phyloP scores from a whole-genome alignment of 805 yeast genomes.

The Spathaspora gorwiae region DNA sequence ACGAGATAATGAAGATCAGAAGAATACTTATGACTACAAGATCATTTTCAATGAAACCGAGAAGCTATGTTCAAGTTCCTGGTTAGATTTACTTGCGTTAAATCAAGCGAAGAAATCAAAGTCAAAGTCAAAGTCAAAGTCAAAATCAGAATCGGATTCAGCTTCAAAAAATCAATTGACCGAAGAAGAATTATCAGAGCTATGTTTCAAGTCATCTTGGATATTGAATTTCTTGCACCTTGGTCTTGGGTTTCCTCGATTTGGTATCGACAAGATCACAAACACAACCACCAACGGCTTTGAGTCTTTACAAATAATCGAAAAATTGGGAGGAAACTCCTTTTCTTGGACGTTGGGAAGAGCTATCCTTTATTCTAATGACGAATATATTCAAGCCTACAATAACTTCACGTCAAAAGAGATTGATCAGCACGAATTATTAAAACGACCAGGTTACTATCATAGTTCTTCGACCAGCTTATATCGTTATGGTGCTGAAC shows the following conservation, averaged over 20 bases:
- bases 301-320: constrained; percentile 41
- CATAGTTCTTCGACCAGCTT: constrained; percentile 45
- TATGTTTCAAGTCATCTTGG: constrained; percentile 64
- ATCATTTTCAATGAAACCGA: constrained; percentile 41
- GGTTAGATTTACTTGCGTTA: constrained; percentile 31
- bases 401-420: constrained; percentile 22
- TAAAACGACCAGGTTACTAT: constrained; percentile 42
- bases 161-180: constrained; percentile 22
- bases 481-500: constrained; percentile 53
- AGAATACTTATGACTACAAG: constrained; percentile 40
- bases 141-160: no score
- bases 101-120: constrained; percentile 20
- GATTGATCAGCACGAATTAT: neutral
- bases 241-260: constrained; percentile 56
- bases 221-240: constrained; percentile 52
- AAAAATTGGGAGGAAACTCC: constrained; percentile 37
- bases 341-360: constrained; percentile 58
- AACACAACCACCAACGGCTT: constrained; percentile 15
- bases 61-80: constrained; percentile 43
- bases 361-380: constrained; percentile 59
- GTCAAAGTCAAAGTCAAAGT: neutral
- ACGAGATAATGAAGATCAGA: constrained; percentile 14
- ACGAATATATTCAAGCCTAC: constrained; percentile 44
- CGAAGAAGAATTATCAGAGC: constrained; percentile 44
- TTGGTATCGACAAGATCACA: constrained; percentile 35